phyloP scores from a whole-genome alignment of 2,329 filamentous ascomycete genomes.

The Aureobasidium namibiae region DNA sequence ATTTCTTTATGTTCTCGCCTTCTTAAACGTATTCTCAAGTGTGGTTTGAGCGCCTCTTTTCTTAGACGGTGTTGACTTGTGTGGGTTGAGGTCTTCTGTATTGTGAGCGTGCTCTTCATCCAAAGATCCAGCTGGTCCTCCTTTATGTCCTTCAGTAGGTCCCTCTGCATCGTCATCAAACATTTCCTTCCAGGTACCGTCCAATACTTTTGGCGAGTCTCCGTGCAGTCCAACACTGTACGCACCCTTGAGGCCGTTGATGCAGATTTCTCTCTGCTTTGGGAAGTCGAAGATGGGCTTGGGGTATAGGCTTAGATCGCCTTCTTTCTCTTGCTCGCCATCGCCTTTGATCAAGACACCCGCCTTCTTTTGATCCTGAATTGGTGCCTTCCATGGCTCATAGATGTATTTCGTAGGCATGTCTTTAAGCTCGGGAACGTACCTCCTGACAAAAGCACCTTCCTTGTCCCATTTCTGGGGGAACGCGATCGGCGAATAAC shows the following conservation, averaged over 20 bases:
- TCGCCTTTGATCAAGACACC: conserved; percentile 54
- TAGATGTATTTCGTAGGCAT: conserved; percentile 65
- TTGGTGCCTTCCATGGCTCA: conserved; percentile 68
- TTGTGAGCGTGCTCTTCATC: conserved; percentile 15
- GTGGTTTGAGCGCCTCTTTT: conserved; percentile 25
- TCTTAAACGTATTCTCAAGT: conserved; percentile 25
- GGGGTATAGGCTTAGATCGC: conserved; percentile 50
- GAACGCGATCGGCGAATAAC: conserved; percentile 63
- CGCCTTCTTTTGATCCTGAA: conserved; percentile 60
- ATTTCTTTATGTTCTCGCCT: conserved; percentile 18
- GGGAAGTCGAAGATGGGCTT: conserved; percentile 72
- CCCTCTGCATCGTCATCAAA: conserved; percentile 41
- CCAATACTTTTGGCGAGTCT: conserved; percentile 50
- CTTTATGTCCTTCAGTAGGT: conserved; percentile 33
- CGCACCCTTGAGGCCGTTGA: conserved; percentile 62
- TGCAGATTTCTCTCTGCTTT: conserved; percentile 52
- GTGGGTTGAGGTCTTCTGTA: neutral
- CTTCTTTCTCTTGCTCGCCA: conserved; percentile 30
- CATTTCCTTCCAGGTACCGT: conserved; percentile 49
- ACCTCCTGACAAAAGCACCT: conserved; percentile 55
- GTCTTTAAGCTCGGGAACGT: conserved; percentile 57
- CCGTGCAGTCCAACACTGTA: conserved; percentile 59
- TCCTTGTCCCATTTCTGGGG: conserved; percentile 68
- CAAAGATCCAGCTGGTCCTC: conserved; percentile 32
- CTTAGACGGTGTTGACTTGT: neutral